Conservation (phyloP, 2,329 filamentous ascomycete species). For the Didymella keratinophila region DNA sequence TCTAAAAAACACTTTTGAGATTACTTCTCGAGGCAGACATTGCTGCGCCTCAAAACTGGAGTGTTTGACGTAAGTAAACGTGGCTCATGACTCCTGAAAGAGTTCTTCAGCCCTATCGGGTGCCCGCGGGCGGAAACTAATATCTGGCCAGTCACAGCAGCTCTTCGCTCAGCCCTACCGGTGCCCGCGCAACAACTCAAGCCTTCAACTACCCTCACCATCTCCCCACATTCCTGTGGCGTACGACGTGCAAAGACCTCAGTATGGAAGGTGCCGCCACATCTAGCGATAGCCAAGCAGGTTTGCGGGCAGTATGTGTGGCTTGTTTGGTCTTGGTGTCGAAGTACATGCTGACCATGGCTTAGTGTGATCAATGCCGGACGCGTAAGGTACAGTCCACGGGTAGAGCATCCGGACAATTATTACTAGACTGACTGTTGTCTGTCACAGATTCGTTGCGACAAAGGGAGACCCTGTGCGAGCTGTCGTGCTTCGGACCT, state of each 20-base stretch:
- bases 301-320: slow-evolving; percentile 18
- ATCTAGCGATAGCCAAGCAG: slow-evolving; percentile 14
- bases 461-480: slow-evolving; percentile 45
- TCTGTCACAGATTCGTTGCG: slow-evolving; percentile 36
- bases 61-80: not conserved
- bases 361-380: slow-evolving; percentile 47
- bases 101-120: slow-evolving; percentile 15
- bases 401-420: not conserved
- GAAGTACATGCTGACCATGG: slow-evolving; percentile 1
- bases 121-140: slow-evolving; percentile 2
- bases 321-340: not conserved
- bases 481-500: slow-evolving; percentile 48
- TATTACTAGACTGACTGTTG: not conserved
- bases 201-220: slow-evolving; percentile 1
- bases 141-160: slow-evolving; percentile 5
- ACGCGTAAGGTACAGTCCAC: slow-evolving; percentile 30
- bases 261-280: slow-evolving; percentile 15
- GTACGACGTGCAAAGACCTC: not conserved
- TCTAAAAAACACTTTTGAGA: not conserved
- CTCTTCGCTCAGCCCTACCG: slow-evolving; percentile 5
- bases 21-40: not conserved
- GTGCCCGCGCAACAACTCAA: slow-evolving; percentile 17
- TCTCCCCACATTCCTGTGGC: slow-evolving; percentile 9
- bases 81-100: slow-evolving; percentile 1
- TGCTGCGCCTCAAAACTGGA: slow-evolving; percentile 5